Percentiles rank a stretch among this genome's conserved stretches.
Conservation (phyloP, 371 early-diverging fungal species). For the Nematocida sp. region DNA sequence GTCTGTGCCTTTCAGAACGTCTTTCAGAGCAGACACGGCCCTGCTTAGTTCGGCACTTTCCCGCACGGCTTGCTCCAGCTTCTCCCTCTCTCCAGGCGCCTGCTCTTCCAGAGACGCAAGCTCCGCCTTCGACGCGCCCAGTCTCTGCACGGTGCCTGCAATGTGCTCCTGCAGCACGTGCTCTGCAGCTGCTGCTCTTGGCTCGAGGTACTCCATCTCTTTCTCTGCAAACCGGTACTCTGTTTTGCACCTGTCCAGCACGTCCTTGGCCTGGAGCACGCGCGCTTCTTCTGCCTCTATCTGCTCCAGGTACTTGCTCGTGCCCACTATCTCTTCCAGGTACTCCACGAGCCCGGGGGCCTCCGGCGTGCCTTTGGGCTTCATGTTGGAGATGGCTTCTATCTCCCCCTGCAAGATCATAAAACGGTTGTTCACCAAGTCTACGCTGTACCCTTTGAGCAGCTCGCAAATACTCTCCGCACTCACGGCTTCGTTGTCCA, state of each 20-base stretch:
- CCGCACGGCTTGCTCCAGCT: neutral
- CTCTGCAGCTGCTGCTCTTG: slow-evolving; percentile 72
- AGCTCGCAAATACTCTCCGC: slow-evolving; percentile 66
- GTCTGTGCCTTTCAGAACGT: slow-evolving; percentile 55
- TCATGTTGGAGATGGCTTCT: slow-evolving; percentile 95
- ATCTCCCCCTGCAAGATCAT: slow-evolving; percentile 98
- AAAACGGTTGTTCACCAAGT: slow-evolving; percentile 94
- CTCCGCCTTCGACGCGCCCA: neutral
- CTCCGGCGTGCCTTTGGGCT: slow-evolving; percentile 81
- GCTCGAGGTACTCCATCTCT: slow-evolving; percentile 68
- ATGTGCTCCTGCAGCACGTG: slow-evolving; percentile 46
- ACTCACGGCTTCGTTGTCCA: slow-evolving; percentile 28
- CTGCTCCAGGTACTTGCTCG: slow-evolving; percentile 74
- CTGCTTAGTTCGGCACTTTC: slow-evolving; percentile 14
- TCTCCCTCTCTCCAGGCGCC: slow-evolving; percentile 7
- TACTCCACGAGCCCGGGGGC: slow-evolving; percentile 95
- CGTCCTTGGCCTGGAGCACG: slow-evolving; percentile 67
- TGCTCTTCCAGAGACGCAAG: neutral
- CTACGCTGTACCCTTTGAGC: slow-evolving; percentile 80
- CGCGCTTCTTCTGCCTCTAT: slow-evolving; percentile 75
- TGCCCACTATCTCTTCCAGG: slow-evolving; percentile 98
- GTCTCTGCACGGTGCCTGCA: slow-evolving; percentile 43
- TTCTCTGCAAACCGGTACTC: slow-evolving; percentile 62
- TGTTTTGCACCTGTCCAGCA: slow-evolving; percentile 73
- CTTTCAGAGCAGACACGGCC: neutral